Conservation (phyloP, 495 filamentous ascomycete species). For the Aspergillus hancockii region DNA sequence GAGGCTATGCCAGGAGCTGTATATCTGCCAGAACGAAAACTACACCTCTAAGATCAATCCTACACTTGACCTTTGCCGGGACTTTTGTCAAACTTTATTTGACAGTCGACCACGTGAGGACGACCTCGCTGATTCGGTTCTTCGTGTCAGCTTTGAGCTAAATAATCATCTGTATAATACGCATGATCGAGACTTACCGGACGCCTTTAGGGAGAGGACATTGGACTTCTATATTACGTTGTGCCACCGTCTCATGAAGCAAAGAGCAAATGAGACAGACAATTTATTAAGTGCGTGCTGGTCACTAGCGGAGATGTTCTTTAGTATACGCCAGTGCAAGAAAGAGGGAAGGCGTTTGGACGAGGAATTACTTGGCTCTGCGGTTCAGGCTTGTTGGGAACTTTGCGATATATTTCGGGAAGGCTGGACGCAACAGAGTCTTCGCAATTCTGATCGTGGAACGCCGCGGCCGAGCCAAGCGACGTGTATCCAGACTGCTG, state of each 20-base stretch:
- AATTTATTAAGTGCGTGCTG: slow-evolving; percentile 83
- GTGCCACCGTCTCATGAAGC: slow-evolving; percentile 93
- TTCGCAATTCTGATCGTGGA: slow-evolving; percentile 80
- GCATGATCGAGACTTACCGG: slow-evolving; percentile 80
- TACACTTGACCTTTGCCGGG: slow-evolving; percentile 82
- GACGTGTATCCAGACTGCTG: slow-evolving; percentile 56
- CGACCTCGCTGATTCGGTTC: slow-evolving; percentile 77
- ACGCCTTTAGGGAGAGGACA: slow-evolving; percentile 85
- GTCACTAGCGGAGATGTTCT: slow-evolving; percentile 90
- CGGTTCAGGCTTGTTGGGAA: slow-evolving; percentile 93
- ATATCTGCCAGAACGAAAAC: slow-evolving; percentile 74
- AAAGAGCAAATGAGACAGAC: slow-evolving; percentile 77
- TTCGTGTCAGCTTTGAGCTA: slow-evolving; percentile 89
- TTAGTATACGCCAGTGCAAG: slow-evolving; percentile 83
- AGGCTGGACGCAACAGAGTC: slow-evolving; percentile 86
- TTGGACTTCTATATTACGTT: slow-evolving; percentile 92
- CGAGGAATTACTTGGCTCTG: slow-evolving; percentile 80
- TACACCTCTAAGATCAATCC: slow-evolving; percentile 70
- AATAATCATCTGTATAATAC: slow-evolving; percentile 95
- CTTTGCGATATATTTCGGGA: slow-evolving; percentile 91
- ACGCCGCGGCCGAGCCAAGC: slow-evolving; percentile 83
- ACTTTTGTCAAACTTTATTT: slow-evolving; percentile 89
- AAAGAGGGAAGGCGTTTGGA: slow-evolving; percentile 71
- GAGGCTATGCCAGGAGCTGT: slow-evolving; percentile 85
- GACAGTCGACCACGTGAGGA: slow-evolving; percentile 75